Evolutionary conservation across 352 stramenopile genomes (phyloP).

Genomic region (Thalassiosira exigua): DNA sequence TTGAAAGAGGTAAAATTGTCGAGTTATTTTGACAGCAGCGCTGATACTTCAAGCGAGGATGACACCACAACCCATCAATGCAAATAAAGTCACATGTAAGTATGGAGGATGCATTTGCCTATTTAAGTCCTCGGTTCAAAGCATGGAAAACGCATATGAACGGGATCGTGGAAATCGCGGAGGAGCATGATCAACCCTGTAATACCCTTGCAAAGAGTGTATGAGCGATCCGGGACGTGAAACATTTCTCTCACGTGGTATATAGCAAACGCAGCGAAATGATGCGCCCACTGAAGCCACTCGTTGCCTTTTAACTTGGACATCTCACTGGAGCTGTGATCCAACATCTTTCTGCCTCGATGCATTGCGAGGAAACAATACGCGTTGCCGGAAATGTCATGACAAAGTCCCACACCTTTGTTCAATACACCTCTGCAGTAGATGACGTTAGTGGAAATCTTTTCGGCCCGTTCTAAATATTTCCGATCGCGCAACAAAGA

Average conservation of each 20-base stretch:
- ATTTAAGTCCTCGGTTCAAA: too few species aligned
- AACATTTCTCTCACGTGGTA: constrained; percentile 44
- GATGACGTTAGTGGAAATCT: constrained; percentile 57
- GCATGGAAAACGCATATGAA: constrained; percentile 43
- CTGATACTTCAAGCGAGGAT: too few species aligned
- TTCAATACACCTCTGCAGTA: constrained; percentile 63
- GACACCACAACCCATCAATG: too few species aligned
- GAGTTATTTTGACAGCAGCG: constrained; percentile 10
- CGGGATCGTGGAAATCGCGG: constrained; percentile 32
- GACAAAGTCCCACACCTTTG: constrained; percentile 76
- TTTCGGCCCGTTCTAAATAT: constrained; percentile 53
- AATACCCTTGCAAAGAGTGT: constrained; percentile 61
- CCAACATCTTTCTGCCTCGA: constrained; percentile 10
- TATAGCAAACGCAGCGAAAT: constrained; percentile 55
- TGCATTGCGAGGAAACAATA: constrained; percentile 71
- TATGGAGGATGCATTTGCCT: too few species aligned
- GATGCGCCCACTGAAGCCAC: constrained; percentile 32
- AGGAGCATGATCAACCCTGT: constrained; percentile 51
- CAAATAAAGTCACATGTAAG: too few species aligned
- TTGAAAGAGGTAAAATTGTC: constrained; percentile 40
- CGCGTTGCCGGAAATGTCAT: constrained; percentile 77
- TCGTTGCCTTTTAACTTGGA: too few species aligned
- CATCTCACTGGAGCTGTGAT: too few species aligned
- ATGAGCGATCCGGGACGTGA: constrained; percentile 54
- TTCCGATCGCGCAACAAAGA: constrained; percentile 55